Conservation (phyloP, 2,329 filamentous ascomycete genomes). For the Clarireedia monteithiana region DNA sequence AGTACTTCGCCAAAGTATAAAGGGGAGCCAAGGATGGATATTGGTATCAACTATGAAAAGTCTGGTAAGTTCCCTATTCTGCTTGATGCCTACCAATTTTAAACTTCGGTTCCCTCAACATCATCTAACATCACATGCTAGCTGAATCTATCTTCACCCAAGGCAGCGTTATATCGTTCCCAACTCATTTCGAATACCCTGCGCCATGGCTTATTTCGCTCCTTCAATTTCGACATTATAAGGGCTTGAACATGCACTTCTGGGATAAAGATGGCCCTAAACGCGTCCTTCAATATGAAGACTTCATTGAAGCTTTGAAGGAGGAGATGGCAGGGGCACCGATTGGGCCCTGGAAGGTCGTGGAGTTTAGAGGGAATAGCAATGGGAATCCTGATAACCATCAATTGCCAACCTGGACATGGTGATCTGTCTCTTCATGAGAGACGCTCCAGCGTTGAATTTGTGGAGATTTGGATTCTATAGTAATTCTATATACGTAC, state of each 20-base stretch:
- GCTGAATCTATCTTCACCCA: neutral
- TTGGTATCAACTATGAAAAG: neutral
- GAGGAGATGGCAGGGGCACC: neutral
- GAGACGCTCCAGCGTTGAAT: neutral
- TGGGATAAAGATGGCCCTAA: neutral
- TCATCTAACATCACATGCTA: neutral
- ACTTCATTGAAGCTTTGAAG: neutral
- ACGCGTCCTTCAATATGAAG: neutral
- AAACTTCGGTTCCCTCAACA: neutral
- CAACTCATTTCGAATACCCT: neutral
- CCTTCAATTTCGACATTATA: conserved; percentile 3
- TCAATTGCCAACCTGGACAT: neutral
- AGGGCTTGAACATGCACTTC: conserved; percentile 2
- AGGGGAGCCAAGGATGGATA: conserved; percentile 2
- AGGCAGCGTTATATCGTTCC: neutral
- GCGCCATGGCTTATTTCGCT: neutral
- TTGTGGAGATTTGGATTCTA: neutral
- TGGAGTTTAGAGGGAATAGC: neutral
- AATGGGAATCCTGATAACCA: neutral
- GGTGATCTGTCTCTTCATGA: too few relatives aligned
- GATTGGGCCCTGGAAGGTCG: conserved; percentile 1
- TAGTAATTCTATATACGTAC: too few relatives aligned
- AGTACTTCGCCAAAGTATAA: conserved; percentile 11
- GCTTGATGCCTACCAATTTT: neutral
- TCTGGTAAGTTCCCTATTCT: neutral